Evolutionary conservation across 1,284 basidiomycete genomes (phyloP), one percentile per base, ranked within the genome.

Genomic region (Schizopora paradoxa): DNA sequence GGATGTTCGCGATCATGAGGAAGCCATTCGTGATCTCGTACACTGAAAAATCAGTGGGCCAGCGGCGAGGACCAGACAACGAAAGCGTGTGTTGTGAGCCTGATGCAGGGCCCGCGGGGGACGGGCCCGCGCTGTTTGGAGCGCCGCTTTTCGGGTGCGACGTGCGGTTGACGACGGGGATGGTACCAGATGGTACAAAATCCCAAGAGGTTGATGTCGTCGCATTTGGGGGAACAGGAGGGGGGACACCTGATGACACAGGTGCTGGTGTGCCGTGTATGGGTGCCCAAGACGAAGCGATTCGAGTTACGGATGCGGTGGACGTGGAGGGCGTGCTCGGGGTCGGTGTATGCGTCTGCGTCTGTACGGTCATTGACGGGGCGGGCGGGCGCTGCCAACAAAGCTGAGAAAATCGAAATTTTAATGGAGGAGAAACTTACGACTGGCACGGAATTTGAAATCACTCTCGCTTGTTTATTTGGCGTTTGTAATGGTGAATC

Each of bases 41-140:
- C 19, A 51, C 45, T 6, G 45, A 31, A 21, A 49, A 51, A 25
- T 51, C 49, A 19, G 49, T 51, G 10, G 49, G 49, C 49, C 49
- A 51, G 18, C 45, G n/a, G n/a, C n/a, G n/a, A n/a, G n/a, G n/a
- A n/a, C n/a, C n/a, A n/a, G n/a, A n/a, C n/a, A n/a, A n/a, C n/a
- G n/a, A n/a, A n/a, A n/a, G n/a, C n/a, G n/a, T n/a, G n/a, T n/a
- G 36, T 23, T 39, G 38, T 10, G 18, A 23, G 3, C 35, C 6
- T 21, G 36, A 6, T 21, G 28, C 41, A 10, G 16, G n/a, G 5
- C 13, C 5, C 11, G 19, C n/a, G 41, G 26, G 13, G 29, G 13
- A n/a, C 28, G 19, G 11, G 19, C 14, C 7, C 14, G 41, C 28
- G 29, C 22, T 11, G 33, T 35, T 2, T 16, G 33, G 10, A 22